Percentiles rank a stretch among this genome's conserved stretches.
phyloP scores from a whole-genome alignment of 306 rosid genomes.

The Fragaria ananassa region DNA sequence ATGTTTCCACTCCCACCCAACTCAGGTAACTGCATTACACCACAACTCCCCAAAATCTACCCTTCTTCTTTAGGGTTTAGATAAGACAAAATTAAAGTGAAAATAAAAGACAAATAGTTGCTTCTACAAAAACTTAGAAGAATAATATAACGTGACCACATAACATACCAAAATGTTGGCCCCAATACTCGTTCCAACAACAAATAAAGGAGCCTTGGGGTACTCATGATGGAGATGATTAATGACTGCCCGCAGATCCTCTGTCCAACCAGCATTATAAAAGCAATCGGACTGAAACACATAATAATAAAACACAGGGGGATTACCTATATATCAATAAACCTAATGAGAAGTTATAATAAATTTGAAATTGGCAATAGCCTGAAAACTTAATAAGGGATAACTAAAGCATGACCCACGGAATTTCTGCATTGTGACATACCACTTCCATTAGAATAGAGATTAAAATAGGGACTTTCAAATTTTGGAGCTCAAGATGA shows the following conservation, averaged over 20 bases:
- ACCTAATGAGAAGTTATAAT: neutral
- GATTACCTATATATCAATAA: neutral
- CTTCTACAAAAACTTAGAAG: neutral
- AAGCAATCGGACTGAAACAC: constrained; percentile 89
- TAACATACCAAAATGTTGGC: constrained; percentile 79
- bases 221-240: constrained; percentile 64
- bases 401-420: neutral
- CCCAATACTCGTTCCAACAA: constrained; percentile 89
- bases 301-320: constrained; percentile 15
- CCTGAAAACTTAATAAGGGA: neutral
- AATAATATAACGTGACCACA: neutral
- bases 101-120: neutral
- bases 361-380: neutral
- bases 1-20: neutral
- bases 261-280: constrained; percentile 99
- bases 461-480: neutral
- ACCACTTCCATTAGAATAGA: neutral
- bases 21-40: neutral
- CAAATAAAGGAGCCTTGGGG: constrained; percentile 69
- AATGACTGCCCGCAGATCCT: constrained; percentile 68
- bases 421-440: neutral
- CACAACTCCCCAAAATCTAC: neutral
- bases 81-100: neutral
- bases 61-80: neutral
- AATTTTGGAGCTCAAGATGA: neutral